These are phyloP conservation scores for Podochytrium sp. DNA, from an alignment of 192 early-diverging fungal species.

Conservation along the genomic window DNA sequence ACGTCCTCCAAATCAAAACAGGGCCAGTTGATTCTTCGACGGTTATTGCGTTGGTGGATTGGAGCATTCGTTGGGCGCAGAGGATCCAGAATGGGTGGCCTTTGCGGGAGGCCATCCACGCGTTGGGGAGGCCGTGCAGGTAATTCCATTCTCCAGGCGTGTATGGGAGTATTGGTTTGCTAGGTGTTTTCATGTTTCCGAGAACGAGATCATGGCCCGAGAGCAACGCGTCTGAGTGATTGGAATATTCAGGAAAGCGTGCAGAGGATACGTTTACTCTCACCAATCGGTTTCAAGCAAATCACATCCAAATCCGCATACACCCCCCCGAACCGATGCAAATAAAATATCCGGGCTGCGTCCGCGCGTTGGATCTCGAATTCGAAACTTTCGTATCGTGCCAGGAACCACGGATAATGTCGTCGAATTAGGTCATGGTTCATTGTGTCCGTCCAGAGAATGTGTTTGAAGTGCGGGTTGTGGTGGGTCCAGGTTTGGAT, in stretches of 20 bases:
- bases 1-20: slow-evolving; percentile 17
- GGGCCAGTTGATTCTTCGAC: slow-evolving; percentile 41
- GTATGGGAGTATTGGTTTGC: background rate
- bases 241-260: background rate
- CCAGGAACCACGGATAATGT: slow-evolving; percentile 46
- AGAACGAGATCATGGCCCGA: background rate
- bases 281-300: slow-evolving; percentile 28
- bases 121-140: slow-evolving; percentile 42
- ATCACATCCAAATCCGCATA: slow-evolving; percentile 46
- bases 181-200: slow-evolving; percentile 4
- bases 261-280: background rate
- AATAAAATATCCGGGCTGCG: slow-evolving; percentile 36
- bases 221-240: background rate
- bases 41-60: background rate
- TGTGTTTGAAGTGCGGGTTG: slow-evolving; percentile 34
- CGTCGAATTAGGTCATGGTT: slow-evolving; percentile 28
- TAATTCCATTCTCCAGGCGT: background rate
- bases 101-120: slow-evolving; percentile 43
- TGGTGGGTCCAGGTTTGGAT: slow-evolving; percentile 27
- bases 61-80: slow-evolving; percentile 19
- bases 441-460: slow-evolving; percentile 41
- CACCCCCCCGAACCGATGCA: slow-evolving; percentile 45
- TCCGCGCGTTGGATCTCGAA: slow-evolving; percentile 42
- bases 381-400: slow-evolving; percentile 33
- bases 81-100: slow-evolving; percentile 47